Percentiles rank a stretch among this genome's conserved stretches.
These are phyloP conservation scores for Dactylonectria estremocensis DNA, from an alignment of 2,329 filamentous ascomycete species.

Conservation along the genomic window DNA sequence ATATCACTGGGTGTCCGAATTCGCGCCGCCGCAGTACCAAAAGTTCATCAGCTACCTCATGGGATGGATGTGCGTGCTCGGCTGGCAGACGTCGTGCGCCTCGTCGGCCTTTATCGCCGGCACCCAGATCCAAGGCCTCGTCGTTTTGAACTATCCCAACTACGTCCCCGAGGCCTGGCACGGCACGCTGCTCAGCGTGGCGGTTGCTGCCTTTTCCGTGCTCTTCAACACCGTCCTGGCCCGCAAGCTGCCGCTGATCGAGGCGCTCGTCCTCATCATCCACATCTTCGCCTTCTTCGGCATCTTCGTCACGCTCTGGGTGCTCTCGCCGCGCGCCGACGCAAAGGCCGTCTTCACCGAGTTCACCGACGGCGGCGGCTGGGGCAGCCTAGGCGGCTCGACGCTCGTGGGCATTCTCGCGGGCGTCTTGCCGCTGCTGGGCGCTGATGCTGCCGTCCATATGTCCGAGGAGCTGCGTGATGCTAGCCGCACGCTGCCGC, in stretches of 20 bases:
- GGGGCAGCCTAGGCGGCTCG: constrained; percentile 36
- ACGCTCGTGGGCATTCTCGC: constrained; percentile 40
- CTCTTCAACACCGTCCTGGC: constrained; percentile 40
- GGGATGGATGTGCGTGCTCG: constrained; percentile 63
- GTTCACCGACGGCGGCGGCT: constrained; percentile 41
- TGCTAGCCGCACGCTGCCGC: constrained; percentile 37
- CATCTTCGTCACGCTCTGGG: constrained; percentile 40
- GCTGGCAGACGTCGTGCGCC: constrained; percentile 61
- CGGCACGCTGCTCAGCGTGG: constrained; percentile 36
- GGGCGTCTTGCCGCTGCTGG: constrained; percentile 36
- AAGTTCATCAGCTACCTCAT: constrained; percentile 68
- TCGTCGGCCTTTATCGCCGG: constrained; percentile 59
- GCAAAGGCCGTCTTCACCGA: constrained; percentile 36
- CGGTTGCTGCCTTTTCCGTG: constrained; percentile 32
- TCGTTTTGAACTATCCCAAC: constrained; percentile 50
- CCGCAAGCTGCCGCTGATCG: constrained; percentile 34
- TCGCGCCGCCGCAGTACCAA: constrained; percentile 63
- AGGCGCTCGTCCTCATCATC: constrained; percentile 36
- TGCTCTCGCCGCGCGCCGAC: constrained; percentile 36
- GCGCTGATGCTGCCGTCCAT: constrained; percentile 42
- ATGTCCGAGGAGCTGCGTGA: constrained; percentile 43
- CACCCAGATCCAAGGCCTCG: constrained; percentile 62
- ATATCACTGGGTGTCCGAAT: constrained; percentile 72
- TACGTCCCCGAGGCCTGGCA: constrained; percentile 39
- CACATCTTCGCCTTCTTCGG: constrained; percentile 44